Conservation (phyloP, 192 early-diverging fungal genomes). For the Rhizophagus clarus region DNA sequence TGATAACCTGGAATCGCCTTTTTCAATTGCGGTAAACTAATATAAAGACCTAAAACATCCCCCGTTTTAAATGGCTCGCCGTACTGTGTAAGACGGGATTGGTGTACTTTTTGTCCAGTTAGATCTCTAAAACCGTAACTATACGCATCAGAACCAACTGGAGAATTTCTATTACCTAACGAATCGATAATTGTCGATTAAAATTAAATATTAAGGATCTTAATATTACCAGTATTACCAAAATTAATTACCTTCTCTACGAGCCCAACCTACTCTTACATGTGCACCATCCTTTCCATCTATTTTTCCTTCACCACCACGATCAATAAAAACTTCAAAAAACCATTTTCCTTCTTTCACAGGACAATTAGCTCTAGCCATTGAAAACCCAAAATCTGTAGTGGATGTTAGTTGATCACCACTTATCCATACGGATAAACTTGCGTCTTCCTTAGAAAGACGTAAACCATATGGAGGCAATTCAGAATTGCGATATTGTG, state of each 20-base stretch:
- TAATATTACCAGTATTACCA: not conserved
- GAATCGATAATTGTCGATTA: not conserved
- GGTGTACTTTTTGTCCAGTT: slow-evolving; percentile 62
- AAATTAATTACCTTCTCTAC: slow-evolving; percentile 55
- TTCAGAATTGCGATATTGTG: slow-evolving; percentile 54
- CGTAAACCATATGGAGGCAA: slow-evolving; percentile 45
- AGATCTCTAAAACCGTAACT: slow-evolving; percentile 65
- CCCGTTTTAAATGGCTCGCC: slow-evolving; percentile 63
- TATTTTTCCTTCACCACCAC: slow-evolving; percentile 45
- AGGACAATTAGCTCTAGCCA: slow-evolving; percentile 60
- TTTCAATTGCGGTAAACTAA: slow-evolving; percentile 50
- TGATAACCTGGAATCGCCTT: slow-evolving; percentile 22
- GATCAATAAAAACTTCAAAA: slow-evolving; percentile 58
- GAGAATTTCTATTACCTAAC: slow-evolving; percentile 58
- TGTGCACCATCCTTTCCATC: slow-evolving; percentile 55
- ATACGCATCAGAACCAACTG: slow-evolving; percentile 69
- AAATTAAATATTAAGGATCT: not conserved
- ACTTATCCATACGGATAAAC: slow-evolving; percentile 57
- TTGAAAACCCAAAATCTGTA: slow-evolving; percentile 67
- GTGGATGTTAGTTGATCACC: slow-evolving; percentile 59
- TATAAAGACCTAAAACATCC: slow-evolving; percentile 66
- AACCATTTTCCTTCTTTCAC: slow-evolving; percentile 66
- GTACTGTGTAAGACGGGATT: slow-evolving; percentile 49
- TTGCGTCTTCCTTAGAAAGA: slow-evolving; percentile 59
- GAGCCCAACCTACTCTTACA: slow-evolving; percentile 65